A percentile compares a stretch with the other conserved stretches of the same genome.
phyloP scores from a whole-genome alignment of 108 stramenopile genomes.

The Asterionellopsis glacialis region DNA sequence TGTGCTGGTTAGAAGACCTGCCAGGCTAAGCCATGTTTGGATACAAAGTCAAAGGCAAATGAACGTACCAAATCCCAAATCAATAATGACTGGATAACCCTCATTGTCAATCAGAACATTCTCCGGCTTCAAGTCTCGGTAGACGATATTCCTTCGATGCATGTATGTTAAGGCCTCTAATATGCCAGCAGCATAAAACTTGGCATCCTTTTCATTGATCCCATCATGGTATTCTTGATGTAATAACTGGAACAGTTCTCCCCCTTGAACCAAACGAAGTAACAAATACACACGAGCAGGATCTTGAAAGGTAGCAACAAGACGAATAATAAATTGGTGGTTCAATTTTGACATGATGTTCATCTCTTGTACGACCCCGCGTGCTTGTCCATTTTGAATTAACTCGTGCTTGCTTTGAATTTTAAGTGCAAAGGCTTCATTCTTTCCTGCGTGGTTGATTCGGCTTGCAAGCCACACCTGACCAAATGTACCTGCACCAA shows the following conservation, averaged over 20 bases:
- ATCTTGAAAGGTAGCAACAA: conserved; percentile 83
- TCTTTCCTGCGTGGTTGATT: conserved; percentile 9
- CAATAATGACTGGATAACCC: conserved; percentile 90
- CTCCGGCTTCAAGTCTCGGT: conserved; percentile 88
- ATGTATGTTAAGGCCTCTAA: conserved; percentile 70
- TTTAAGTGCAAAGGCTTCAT: conserved; percentile 80
- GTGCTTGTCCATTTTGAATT: conserved; percentile 81
- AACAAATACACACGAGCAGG: conserved; percentile 62
- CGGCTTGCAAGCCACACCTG: conserved; percentile 87
- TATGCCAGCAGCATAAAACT: conserved; percentile 63
- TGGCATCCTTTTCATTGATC: conserved; percentile 46
- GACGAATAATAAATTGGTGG: conserved; percentile 90
- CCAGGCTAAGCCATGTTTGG: neutral
- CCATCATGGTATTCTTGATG: conserved; percentile 16
- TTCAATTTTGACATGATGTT: conserved; percentile 82
- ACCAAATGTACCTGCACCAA: conserved; percentile 94
- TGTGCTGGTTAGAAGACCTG: neutral
- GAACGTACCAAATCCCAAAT: conserved; percentile 82
- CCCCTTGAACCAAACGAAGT: conserved; percentile 71
- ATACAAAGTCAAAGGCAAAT: neutral
- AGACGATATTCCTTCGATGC: conserved; percentile 66
- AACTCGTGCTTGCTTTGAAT: conserved; percentile 82
- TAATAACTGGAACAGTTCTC: conserved; percentile 78
- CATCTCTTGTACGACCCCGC: conserved; percentile 68
- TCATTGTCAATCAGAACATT: conserved; percentile 84